Evolutionary conservation across 2,329 filamentous ascomycete species (phyloP).

Genomic region (Clonostachys rhizophaga): DNA sequence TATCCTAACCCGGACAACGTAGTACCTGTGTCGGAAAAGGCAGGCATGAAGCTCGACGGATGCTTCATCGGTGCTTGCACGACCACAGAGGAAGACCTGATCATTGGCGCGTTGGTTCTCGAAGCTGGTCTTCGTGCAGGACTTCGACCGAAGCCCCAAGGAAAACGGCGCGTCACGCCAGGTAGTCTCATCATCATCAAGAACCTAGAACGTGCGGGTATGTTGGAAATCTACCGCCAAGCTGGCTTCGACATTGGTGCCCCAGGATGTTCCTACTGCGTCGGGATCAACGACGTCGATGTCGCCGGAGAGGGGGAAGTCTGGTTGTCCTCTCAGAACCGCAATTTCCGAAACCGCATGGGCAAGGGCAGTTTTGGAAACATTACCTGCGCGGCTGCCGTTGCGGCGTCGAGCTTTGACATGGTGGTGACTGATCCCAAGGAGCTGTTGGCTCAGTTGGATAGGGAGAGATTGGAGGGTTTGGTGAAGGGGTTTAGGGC

Average conservation of each 20-base stretch:
- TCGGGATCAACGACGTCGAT: slow-evolving; percentile 33
- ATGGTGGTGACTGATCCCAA: slow-evolving; percentile 35
- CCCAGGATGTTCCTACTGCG: slow-evolving; percentile 36
- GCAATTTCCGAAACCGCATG: slow-evolving; percentile 38
- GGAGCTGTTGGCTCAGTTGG: neutral
- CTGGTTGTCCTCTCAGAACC: slow-evolving; percentile 35
- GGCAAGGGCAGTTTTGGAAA: slow-evolving; percentile 29
- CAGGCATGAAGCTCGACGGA: slow-evolving; percentile 25
- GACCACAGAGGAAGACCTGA: slow-evolving; percentile 34
- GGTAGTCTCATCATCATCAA: slow-evolving; percentile 28
- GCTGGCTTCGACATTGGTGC: slow-evolving; percentile 31
- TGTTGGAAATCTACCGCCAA: slow-evolving; percentile 27
- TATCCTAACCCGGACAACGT: slow-evolving; percentile 36
- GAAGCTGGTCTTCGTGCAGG: slow-evolving; percentile 25
- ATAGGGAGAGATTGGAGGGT: neutral
- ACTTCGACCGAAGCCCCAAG: slow-evolving; percentile 15
- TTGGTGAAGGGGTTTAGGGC: neutral
- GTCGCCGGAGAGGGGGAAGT: slow-evolving; percentile 29
- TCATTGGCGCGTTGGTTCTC: slow-evolving; percentile 31
- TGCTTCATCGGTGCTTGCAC: slow-evolving; percentile 40
- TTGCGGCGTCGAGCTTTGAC: slow-evolving; percentile 37
- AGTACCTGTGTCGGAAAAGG: slow-evolving; percentile 23
- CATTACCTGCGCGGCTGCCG: slow-evolving; percentile 36
- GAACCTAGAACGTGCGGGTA: slow-evolving; percentile 19
- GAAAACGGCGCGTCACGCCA: slow-evolving; percentile 30